Conservation (phyloP, 495 filamentous ascomycete species). For the Recurvomyces mirabilis region DNA sequence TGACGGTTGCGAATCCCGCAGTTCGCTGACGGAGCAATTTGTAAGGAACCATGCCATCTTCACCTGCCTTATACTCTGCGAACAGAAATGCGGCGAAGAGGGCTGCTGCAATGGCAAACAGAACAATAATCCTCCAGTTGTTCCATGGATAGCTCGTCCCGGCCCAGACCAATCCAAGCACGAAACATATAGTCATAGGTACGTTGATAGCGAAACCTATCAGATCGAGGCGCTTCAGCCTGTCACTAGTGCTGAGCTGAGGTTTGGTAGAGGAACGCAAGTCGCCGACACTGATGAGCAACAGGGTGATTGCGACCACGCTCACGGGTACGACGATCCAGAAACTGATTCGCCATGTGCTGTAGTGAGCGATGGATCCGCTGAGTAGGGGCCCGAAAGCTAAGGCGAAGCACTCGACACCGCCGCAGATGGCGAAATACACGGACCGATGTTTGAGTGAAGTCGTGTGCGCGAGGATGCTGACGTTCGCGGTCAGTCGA, state of each 20-base stretch:
- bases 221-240: neutral
- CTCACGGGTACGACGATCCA: neutral
- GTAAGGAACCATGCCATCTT: neutral
- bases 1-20: neutral
- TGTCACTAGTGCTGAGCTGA: neutral
- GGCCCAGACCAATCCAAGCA: neutral
- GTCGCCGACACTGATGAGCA: neutral
- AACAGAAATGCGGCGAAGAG: neutral
- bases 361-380: slow-evolving; percentile 4
- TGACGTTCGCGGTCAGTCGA: slow-evolving; percentile 9
- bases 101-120: neutral
- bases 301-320: neutral
- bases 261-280: neutral
- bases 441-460: slow-evolving; percentile 22
- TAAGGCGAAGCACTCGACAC: slow-evolving; percentile 26
- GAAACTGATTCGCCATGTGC: neutral
- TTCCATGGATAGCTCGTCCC: neutral
- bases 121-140: neutral
- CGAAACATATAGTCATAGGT: neutral
- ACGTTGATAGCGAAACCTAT: neutral
- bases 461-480: slow-evolving; percentile 23
- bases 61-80: neutral
- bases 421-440: slow-evolving; percentile 23
- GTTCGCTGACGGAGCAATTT: neutral
- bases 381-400: slow-evolving; percentile 24